These are phyloP conservation scores for Discostella pseudostelligera DNA, from an alignment of 108 stramenopile genomes.

Conservation along the genomic window DNA sequence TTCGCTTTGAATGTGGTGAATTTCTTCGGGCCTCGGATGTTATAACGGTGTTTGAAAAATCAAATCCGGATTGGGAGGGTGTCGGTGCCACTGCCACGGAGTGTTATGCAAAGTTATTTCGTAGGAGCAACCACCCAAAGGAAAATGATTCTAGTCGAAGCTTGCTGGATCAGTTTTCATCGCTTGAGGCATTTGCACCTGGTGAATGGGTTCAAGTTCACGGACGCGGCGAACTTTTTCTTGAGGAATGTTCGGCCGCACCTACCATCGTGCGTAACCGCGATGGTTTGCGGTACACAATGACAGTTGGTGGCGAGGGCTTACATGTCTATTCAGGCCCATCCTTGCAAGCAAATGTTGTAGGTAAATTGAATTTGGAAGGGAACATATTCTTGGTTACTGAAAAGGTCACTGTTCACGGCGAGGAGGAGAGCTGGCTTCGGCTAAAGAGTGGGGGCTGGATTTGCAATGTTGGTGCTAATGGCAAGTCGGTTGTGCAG, in stretches of 20 bases:
- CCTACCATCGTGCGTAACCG: slow-evolving; percentile 72
- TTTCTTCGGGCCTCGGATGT: slow-evolving; percentile 84
- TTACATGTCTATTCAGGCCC: slow-evolving; percentile 68
- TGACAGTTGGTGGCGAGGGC: slow-evolving; percentile 26
- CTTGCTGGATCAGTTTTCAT: slow-evolving; percentile 34
- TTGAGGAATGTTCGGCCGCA: slow-evolving; percentile 69
- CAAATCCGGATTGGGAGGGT: slow-evolving; percentile 8
- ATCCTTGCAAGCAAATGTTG: slow-evolving; percentile 57
- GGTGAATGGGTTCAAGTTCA: slow-evolving; percentile 86
- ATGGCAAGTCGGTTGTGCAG: slow-evolving; percentile 60
- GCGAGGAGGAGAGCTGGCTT: slow-evolving; percentile 59
- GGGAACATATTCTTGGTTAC: slow-evolving; percentile 61
- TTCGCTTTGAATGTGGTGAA: slow-evolving; percentile 90
- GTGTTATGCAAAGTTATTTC: slow-evolving; percentile 82
- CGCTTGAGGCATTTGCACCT: slow-evolving; percentile 52
- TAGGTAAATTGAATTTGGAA: slow-evolving; percentile 37
- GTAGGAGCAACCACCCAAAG: slow-evolving; percentile 55
- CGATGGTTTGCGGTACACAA: slow-evolving; percentile 76
- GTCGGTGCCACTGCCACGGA: slow-evolving; percentile 37
- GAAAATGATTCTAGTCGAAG: slow-evolving; percentile 29
- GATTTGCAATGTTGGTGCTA: slow-evolving; percentile 55
- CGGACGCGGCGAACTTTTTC: slow-evolving; percentile 45
- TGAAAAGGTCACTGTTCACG: slow-evolving; percentile 65
- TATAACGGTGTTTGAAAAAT: slow-evolving; percentile 54
- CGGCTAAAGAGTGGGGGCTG: slow-evolving; percentile 77